phyloP scores from a whole-genome alignment of 1,284 basidiomycete species.

The Vanrija sp. region DNA sequence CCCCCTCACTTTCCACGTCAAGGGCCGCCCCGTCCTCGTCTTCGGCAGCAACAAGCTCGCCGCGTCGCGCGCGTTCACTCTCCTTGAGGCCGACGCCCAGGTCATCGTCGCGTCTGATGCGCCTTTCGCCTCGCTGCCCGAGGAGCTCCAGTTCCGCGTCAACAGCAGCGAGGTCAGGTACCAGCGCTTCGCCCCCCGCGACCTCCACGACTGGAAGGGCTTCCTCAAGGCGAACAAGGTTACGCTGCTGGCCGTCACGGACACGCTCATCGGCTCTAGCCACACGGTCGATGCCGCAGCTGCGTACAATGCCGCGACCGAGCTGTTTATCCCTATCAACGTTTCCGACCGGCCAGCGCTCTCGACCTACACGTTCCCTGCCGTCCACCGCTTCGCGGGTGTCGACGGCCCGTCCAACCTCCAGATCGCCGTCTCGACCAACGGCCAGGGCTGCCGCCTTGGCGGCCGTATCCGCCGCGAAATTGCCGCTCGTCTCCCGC shows the following conservation, averaged over 20 bases:
- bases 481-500: slow-evolving; percentile 70
- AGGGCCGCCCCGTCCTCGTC: slow-evolving; percentile 59
- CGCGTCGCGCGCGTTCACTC: slow-evolving; percentile 71
- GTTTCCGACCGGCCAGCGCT: slow-evolving; percentile 78
- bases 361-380: slow-evolving; percentile 86
- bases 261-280: slow-evolving; percentile 53
- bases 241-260: slow-evolving; percentile 68
- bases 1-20: slow-evolving; percentile 66
- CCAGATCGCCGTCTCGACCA: slow-evolving; percentile 85
- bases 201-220: slow-evolving; percentile 5
- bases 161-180: slow-evolving; percentile 55
- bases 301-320: slow-evolving; percentile 54
- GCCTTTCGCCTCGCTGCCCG: slow-evolving; percentile 52
- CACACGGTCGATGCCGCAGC: slow-evolving; percentile 53
- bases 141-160: slow-evolving; percentile 67
- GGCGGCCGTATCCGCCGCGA: slow-evolving; percentile 76
- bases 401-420: slow-evolving; percentile 56
- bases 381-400: slow-evolving; percentile 72
- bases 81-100: slow-evolving; percentile 72
- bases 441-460: slow-evolving; percentile 84
- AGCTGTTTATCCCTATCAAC: slow-evolving; percentile 71
- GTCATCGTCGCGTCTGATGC: slow-evolving; percentile 62
- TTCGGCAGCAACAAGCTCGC: slow-evolving; percentile 73
- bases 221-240: slow-evolving; percentile 32
- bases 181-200: slow-evolving; percentile 45